Base-by-base conservation (phyloP, 768 basidiomycete genomes). In the Albatrellus ellisii region DNA sequence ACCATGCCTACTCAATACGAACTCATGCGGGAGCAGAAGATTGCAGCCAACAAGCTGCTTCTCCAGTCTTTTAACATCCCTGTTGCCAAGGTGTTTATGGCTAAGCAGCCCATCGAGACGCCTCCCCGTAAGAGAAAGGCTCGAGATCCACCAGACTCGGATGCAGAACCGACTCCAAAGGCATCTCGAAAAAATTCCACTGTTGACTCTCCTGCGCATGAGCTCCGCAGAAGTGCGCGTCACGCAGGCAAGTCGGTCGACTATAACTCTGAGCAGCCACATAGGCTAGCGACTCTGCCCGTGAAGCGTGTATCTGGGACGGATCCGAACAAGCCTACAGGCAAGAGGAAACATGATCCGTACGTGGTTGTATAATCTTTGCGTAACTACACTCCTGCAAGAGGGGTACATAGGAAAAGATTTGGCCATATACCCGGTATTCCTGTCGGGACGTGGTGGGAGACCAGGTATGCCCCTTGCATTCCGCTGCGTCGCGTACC, bases 381-480 rank as follows among this genome's bases (percentile, higher is more conserved):
- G 15, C 15, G 42, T 10, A 18, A 20, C 24, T 26, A 24, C 24
- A 33, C 24, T 11, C 32, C 20, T 52, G 15, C 42, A 24, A 17
- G 33, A 20, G 15, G 37, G 3, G 20, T 42, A 21, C 15, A 10
- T 40, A 87, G 84, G 9, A 91, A 89, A 62, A 69, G 62, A 2
- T 91, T 76, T 58, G 91, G 91, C 0, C 51, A 66, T 26, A 92
- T 95, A 43, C 87, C 88, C 5, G 86, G 73, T 2, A 59, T 94
- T 15, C 66, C 68, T 20, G 75, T 90, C 12, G 89, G 88, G 2
- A 77, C 77, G 20, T 86, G 83, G 79, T 95, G 88, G 87, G 70
- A 74, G 42, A 72, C 68, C 4, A 66, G 88, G 64, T 67, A 61
- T 43, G 73, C 52, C 8, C 48, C 2, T 17, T 34, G 14, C 6